phyloP scores from a whole-genome alignment of 2,329 filamentous ascomycete species.

The Phialophora chinensis region DNA sequence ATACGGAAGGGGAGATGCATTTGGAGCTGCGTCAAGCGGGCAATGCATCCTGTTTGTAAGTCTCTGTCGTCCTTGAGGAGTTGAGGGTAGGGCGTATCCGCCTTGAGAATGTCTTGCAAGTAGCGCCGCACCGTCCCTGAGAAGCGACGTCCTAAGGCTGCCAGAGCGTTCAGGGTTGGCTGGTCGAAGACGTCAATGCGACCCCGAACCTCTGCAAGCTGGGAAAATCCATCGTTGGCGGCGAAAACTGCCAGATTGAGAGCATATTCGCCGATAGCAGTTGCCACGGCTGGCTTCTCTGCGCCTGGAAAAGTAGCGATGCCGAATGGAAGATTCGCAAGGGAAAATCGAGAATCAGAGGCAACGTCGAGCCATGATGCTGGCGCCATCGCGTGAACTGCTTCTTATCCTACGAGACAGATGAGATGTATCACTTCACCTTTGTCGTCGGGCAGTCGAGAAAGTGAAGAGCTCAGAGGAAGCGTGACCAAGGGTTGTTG shows the following conservation, averaged over 20 bases:
- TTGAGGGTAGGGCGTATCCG: slow-evolving; percentile 6
- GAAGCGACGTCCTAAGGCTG: slow-evolving; percentile 50
- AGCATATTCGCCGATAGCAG: slow-evolving; percentile 9
- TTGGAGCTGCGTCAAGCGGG: slow-evolving; percentile 48
- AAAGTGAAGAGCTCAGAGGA: not conserved
- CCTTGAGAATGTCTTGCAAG: slow-evolving; percentile 42
- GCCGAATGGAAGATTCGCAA: slow-evolving; percentile 9
- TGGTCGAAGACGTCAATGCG: slow-evolving; percentile 27
- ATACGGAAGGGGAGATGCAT: slow-evolving; percentile 63
- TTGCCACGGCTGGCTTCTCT: not conserved
- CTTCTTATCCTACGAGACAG: not conserved
- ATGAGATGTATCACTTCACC: not conserved
- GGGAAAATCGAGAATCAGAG: slow-evolving; percentile 6
- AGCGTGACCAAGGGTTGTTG: not conserved
- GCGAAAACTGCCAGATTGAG: slow-evolving; percentile 9
- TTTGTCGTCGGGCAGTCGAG: not conserved
- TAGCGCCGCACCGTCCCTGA: slow-evolving; percentile 50
- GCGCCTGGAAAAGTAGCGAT: not conserved
- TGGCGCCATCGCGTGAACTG: slow-evolving; percentile 4
- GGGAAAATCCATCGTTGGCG: slow-evolving; percentile 2
- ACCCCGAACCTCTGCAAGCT: slow-evolving; percentile 7
- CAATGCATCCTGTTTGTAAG: not conserved
- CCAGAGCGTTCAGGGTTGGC: slow-evolving; percentile 57
- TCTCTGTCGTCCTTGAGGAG: slow-evolving; percentile 19
- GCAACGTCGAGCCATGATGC: slow-evolving; percentile 4